These are phyloP conservation scores for Colletotrichum tropicicola DNA, from an alignment of 2,329 filamentous ascomycete genomes.

Conservation along the genomic window DNA sequence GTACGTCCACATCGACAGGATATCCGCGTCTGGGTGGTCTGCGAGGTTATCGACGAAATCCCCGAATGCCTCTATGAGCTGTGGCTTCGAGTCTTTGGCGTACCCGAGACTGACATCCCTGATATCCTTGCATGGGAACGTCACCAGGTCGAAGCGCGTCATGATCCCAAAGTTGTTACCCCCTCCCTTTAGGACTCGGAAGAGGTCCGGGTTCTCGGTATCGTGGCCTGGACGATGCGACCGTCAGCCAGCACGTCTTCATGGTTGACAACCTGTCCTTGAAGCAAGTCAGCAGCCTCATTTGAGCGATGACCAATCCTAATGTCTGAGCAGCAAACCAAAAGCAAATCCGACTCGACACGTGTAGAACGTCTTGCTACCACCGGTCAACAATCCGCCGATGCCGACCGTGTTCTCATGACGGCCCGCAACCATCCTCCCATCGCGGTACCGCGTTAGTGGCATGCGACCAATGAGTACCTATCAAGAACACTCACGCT, in stretches of 20 bases:
- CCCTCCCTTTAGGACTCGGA: slow-evolving; percentile 54
- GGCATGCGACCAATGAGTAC: too few species aligned
- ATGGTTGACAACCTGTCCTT: too few species aligned
- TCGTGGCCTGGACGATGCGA: slow-evolving; percentile 46
- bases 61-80: not conserved
- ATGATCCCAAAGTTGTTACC: slow-evolving; percentile 55
- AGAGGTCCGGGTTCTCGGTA: slow-evolving; percentile 48
- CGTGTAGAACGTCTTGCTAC: too few species aligned
- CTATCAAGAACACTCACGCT: too few species aligned
- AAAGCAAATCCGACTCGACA: too few species aligned
- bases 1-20: not conserved
- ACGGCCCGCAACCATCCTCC: too few species aligned
- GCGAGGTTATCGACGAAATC: not conserved
- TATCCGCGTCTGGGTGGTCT: not conserved
- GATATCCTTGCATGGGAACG: not conserved
- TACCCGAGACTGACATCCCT: not conserved
- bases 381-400: too few species aligned
- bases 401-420: too few species aligned
- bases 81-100: not conserved
- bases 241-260: slow-evolving; percentile 53
- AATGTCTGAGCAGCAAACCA: too few species aligned
- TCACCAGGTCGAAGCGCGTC: slow-evolving; percentile 34
- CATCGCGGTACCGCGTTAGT: too few species aligned
- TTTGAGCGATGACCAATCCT: too few species aligned
- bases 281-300: too few species aligned